Conservation (phyloP, 2,329 filamentous ascomycete genomes). For the Rugonectria rugulosa region DNA sequence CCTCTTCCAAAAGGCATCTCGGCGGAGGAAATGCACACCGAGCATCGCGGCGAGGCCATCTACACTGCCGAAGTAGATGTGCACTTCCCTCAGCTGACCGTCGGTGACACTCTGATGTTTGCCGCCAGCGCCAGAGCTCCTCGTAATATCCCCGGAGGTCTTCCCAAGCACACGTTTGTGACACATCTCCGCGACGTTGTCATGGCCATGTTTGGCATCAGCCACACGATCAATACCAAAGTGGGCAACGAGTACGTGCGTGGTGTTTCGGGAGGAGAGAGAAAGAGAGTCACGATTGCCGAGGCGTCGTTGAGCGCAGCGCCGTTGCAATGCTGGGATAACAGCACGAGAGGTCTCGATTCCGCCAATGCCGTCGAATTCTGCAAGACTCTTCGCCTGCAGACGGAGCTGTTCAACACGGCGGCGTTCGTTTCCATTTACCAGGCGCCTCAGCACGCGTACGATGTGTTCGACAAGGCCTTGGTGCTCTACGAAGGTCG, state of each 20-base stretch:
- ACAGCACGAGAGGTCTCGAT: conserved; percentile 70
- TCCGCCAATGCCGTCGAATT: conserved; percentile 72
- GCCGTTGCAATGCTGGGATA: conserved; percentile 74
- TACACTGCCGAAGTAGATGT: conserved; percentile 84
- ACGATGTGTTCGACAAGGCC: conserved; percentile 70
- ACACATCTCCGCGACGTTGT: conserved; percentile 71
- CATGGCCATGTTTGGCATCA: conserved; percentile 76
- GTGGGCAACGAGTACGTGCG: conserved; percentile 76
- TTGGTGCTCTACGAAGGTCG: conserved; percentile 72
- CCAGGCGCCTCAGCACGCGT: conserved; percentile 59
- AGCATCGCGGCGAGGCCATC: conserved; percentile 75
- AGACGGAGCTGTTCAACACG: conserved; percentile 65
- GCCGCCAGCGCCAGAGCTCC: conserved; percentile 73
- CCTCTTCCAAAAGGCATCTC: conserved; percentile 24
- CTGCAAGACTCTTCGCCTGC: conserved; percentile 65
- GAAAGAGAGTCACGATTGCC: conserved; percentile 50
- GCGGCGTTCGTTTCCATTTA: conserved; percentile 70
- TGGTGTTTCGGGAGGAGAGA: conserved; percentile 61
- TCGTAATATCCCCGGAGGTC: conserved; percentile 62
- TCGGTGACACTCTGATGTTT: conserved; percentile 79
- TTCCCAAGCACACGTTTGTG: conserved; percentile 59
- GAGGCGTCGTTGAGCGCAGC: conserved; percentile 43
- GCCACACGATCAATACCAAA: conserved; percentile 71
- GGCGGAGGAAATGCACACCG: conserved; percentile 32
- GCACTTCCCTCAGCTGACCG: conserved; percentile 76